These are phyloP conservation scores for Mycena sp. DNA, from an alignment of 1,284 basidiomycete genomes.

Conservation along the genomic window DNA sequence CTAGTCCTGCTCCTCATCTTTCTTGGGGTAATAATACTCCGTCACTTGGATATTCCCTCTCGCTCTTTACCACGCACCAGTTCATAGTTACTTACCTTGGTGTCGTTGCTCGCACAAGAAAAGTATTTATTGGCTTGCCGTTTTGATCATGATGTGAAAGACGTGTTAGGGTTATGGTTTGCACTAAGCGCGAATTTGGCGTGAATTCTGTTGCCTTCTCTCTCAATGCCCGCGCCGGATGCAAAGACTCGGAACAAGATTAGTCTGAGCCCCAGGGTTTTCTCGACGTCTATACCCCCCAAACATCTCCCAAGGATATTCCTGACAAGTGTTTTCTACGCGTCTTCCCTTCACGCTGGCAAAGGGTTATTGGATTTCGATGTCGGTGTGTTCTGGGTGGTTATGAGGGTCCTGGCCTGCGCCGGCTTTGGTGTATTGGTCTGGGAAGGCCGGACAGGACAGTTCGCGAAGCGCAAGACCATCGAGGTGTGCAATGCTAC, in stretches of 20 bases:
- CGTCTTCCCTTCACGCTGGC: constrained; percentile 65
- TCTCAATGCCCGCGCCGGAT: constrained; percentile 57
- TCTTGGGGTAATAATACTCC: constrained; percentile 5
- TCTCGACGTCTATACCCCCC: constrained; percentile 57
- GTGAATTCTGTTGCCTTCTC: background rate
- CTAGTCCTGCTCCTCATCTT: background rate
- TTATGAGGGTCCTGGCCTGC: constrained; percentile 73
- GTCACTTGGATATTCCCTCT: constrained; percentile 12
- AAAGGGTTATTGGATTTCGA: constrained; percentile 73
- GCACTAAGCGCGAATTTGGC: too few species aligned
- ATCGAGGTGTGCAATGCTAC: constrained; percentile 61
- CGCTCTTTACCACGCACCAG: constrained; percentile 4
- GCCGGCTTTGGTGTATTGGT: constrained; percentile 66
- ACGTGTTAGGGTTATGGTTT: background rate
- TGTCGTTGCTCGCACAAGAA: background rate
- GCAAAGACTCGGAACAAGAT: constrained; percentile 64
- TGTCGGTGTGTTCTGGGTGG: constrained; percentile 77
- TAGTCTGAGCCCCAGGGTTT: constrained; percentile 52
- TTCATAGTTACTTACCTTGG: background rate
- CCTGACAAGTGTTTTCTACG: constrained; percentile 68
- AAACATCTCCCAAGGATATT: constrained; percentile 63
- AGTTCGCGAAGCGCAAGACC: constrained; percentile 58
- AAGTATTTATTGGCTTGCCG: constrained; percentile 19
- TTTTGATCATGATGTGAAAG: too few species aligned
- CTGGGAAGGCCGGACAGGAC: constrained; percentile 64